Evolutionary conservation across 1,284 basidiomycete genomes (phyloP).

Genomic region (Apiotrichum brassicae): DNA sequence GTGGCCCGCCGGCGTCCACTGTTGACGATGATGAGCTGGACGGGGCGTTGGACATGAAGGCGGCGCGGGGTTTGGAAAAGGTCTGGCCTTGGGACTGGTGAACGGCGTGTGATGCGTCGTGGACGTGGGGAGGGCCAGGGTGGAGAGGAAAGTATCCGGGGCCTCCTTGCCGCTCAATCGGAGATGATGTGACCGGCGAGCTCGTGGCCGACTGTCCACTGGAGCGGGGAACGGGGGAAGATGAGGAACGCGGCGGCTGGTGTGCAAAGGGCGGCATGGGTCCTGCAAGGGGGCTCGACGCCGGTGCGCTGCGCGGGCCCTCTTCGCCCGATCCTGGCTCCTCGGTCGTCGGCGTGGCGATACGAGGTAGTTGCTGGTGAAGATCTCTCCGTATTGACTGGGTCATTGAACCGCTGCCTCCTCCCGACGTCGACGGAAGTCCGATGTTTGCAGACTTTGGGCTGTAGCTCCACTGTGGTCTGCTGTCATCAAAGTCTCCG

Average conservation of each 20-base stretch:
- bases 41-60: not conserved
- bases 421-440: not conserved
- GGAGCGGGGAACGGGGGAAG: constrained; percentile 33
- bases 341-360: constrained; percentile 16
- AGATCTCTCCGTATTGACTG: not conserved
- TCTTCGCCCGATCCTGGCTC: constrained; percentile 5
- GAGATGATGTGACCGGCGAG: constrained; percentile 21
- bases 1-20: not conserved
- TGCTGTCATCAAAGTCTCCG: constrained; percentile 3
- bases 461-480: constrained; percentile 1
- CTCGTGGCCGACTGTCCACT: constrained; percentile 7
- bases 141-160: not conserved
- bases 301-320: constrained; percentile 28
- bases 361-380: constrained; percentile 19
- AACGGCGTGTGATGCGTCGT: not conserved
- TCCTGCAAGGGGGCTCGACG: constrained; percentile 7
- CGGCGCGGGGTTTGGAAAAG: not conserved
- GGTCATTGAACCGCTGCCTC: not conserved
- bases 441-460: not conserved
- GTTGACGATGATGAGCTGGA: not conserved
- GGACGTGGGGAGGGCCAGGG: not conserved
- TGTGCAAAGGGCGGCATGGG: constrained; percentile 2
- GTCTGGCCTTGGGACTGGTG: not conserved
- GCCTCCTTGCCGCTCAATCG: constrained; percentile 14
- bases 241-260: constrained; percentile 33